These are phyloP conservation scores for Solanum tarijense DNA, from an alignment of 257 asterid species.

Conservation along the genomic window DNA sequence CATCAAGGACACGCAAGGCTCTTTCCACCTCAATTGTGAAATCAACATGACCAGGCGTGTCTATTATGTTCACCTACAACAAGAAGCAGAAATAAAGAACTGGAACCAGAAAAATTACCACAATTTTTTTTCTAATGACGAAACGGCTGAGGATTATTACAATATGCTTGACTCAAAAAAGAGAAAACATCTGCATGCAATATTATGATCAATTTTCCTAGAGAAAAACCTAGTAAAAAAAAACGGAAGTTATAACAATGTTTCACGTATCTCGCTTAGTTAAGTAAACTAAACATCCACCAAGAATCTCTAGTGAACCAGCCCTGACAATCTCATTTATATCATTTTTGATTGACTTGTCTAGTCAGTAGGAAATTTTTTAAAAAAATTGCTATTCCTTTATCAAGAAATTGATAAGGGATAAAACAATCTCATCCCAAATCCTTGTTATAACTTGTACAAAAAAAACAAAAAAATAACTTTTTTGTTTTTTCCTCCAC, in stretches of 20 bases:
- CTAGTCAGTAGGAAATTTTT: not conserved
- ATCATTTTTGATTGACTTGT: not conserved
- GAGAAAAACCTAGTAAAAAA: not conserved
- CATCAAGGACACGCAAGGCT: slow-evolving; percentile 97
- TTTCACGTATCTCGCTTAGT: not conserved
- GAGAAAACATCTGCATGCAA: not conserved
- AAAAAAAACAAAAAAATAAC: not conserved
- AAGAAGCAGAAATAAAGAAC: not conserved
- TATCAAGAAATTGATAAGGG: not conserved
- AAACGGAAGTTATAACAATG: not conserved
- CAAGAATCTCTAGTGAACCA: not conserved
- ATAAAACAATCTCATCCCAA: not conserved
- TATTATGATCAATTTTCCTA: not conserved
- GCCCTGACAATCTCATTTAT: not conserved
- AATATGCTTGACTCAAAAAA: not conserved
- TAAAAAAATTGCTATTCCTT: not conserved
- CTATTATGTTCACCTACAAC: slow-evolving; percentile 85
- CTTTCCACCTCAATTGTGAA: slow-evolving; percentile 99
- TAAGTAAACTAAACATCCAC: not conserved
- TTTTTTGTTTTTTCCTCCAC: not conserved
- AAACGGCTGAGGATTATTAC: not conserved
- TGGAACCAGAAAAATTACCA: not conserved
- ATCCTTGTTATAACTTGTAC: not conserved
- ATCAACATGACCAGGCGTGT: slow-evolving; percentile 97
- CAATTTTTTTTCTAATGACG: not conserved